Conservation (phyloP, 2,329 filamentous ascomycete genomes). For the Fusarium sp. region DNA sequence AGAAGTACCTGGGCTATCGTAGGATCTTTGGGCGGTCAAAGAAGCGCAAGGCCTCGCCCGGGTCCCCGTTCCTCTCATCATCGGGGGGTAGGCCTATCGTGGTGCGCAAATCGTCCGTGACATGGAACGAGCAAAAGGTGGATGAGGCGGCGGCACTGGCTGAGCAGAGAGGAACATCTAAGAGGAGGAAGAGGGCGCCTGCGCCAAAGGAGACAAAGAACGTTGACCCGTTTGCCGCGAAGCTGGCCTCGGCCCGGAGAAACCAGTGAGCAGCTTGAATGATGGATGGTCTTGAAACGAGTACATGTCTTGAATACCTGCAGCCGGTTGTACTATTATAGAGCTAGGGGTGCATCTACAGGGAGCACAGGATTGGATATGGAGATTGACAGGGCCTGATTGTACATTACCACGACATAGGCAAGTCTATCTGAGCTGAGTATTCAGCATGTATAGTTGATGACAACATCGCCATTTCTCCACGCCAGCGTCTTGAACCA, state of each 20-base stretch:
- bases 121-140: constrained; percentile 15
- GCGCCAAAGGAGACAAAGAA: constrained; percentile 5
- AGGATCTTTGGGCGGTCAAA: constrained; percentile 45
- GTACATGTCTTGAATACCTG: constrained; percentile 22
- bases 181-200: constrained; percentile 12
- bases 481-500: background rate
- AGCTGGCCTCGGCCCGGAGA: constrained; percentile 18
- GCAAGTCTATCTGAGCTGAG: constrained; percentile 5
- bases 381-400: constrained; percentile 14
- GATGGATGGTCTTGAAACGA: constrained; percentile 10
- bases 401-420: constrained; percentile 33
- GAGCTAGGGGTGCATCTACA: constrained; percentile 26
- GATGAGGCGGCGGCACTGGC: constrained; percentile 20
- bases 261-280: constrained; percentile 9
- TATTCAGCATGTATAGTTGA: constrained; percentile 7
- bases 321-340: constrained; percentile 35
- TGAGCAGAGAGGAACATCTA: constrained; percentile 13
- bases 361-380: background rate
- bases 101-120: constrained; percentile 2
- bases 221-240: constrained; percentile 25
- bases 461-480: background rate
- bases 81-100: background rate
- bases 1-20: constrained; percentile 45
- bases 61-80: constrained; percentile 31
- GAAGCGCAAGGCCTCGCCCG: constrained; percentile 28